phyloP scores from a whole-genome alignment of 441 rosid genomes.

The Geranium incanum region DNA sequence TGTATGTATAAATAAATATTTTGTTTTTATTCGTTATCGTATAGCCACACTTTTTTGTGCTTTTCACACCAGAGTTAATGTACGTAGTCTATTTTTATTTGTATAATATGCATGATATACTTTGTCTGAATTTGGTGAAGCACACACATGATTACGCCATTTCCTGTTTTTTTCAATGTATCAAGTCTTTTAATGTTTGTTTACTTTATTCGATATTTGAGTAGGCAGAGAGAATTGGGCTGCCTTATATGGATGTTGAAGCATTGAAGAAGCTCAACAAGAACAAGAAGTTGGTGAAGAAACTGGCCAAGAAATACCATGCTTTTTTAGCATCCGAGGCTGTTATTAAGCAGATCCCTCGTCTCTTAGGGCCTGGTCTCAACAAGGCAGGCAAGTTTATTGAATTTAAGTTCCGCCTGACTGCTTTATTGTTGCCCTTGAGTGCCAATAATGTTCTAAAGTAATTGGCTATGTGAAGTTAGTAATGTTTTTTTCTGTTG shows the following conservation, averaged over 20 bases:
- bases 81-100: too few relatives aligned
- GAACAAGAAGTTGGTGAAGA: constrained; percentile 94
- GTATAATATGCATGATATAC: too few relatives aligned
- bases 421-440: neutral
- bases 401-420: neutral
- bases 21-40: too few relatives aligned
- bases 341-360: constrained; percentile 97
- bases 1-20: too few relatives aligned
- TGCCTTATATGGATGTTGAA: constrained; percentile 88
- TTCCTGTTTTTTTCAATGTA: neutral
- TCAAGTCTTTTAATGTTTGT: neutral
- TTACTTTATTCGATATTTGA: neutral
- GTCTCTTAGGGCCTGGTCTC: constrained; percentile 95
- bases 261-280: constrained; percentile 86
- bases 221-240: constrained; percentile 68
- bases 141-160: neutral
- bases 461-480: too few relatives aligned
- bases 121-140: neutral
- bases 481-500: too few relatives aligned
- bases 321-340: constrained; percentile 95
- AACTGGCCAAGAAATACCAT: constrained; percentile 87
- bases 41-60: too few relatives aligned
- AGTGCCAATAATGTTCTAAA: too few relatives aligned
- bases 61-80: too few relatives aligned
- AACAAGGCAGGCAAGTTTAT: constrained; percentile 93